Evolutionary conservation across 2,329 filamentous ascomycete species (phyloP).

Genomic region (Cercospora brassicicola): DNA sequence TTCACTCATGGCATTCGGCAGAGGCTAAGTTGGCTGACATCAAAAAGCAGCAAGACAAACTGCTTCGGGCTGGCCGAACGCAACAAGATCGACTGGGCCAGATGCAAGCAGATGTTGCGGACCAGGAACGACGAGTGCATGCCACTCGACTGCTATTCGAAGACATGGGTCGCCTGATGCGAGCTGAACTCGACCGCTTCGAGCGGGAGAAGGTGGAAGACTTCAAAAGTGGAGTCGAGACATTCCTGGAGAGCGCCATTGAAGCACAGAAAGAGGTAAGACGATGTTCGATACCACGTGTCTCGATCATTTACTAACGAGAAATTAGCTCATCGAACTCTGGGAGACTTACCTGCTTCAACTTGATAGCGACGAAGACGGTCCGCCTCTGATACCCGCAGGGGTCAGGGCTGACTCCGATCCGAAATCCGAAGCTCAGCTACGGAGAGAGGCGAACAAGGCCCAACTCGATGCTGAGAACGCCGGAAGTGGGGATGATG

Average conservation of each 20-base stretch:
- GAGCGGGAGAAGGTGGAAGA: constrained; percentile 98
- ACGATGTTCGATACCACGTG: constrained; percentile 17
- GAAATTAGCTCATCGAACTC: constrained; percentile 70
- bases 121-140: constrained; percentile 90
- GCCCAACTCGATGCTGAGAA: constrained; percentile 23
- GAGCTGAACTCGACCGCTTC: constrained; percentile 85
- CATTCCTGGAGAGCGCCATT: constrained; percentile 92
- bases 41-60: constrained; percentile 84
- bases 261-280: constrained; percentile 97
- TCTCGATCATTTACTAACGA: constrained; percentile 28
- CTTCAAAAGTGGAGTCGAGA: constrained; percentile 97
- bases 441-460: constrained; percentile 23
- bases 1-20: constrained; percentile 88
- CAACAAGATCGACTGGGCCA: constrained; percentile 95
- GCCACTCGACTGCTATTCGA: constrained; percentile 89
- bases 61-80: constrained; percentile 89
- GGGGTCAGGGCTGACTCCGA: constrained; percentile 32
- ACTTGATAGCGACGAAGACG: constrained; percentile 89
- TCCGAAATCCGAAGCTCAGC: constrained; percentile 23
- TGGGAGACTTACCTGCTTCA: constrained; percentile 99
- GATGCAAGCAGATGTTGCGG: constrained; percentile 87
- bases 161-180: constrained; percentile 94
- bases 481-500: constrained; percentile 16
- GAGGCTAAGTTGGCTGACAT: constrained; percentile 90
- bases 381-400: constrained; percentile 38